Percentiles rank a stretch among this genome's conserved stretches.
phyloP scores from a whole-genome alignment of 2,329 filamentous ascomycete species.

The Westerdykella aurantiaca region DNA sequence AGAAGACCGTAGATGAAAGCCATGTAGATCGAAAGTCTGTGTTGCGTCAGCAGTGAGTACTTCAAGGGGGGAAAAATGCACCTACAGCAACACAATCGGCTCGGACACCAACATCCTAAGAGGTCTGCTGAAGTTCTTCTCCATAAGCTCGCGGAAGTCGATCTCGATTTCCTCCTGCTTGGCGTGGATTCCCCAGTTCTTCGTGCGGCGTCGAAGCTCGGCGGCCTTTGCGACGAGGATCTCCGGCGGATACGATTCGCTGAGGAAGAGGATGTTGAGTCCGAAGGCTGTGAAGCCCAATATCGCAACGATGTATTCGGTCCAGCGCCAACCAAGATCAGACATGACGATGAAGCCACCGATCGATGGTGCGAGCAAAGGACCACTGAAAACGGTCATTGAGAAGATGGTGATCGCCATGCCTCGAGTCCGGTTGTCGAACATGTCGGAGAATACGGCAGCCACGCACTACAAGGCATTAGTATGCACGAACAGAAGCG shows the following conservation, averaged over 20 bases:
- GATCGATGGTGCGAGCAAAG: constrained; percentile 50
- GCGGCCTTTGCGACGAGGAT: constrained; percentile 53
- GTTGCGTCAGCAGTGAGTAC: constrained; percentile 17
- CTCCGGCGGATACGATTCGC: constrained; percentile 54
- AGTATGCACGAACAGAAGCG: constrained; percentile 25
- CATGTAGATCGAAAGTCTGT: constrained; percentile 41
- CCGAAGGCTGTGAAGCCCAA: constrained; percentile 50
- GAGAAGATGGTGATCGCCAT: constrained; percentile 47
- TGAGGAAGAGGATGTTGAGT: constrained; percentile 50
- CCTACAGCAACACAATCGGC: constrained; percentile 43
- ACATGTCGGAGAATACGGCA: constrained; percentile 54
- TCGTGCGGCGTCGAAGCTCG: constrained; percentile 51
- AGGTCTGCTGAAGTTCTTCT: constrained; percentile 51
- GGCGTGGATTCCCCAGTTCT: constrained; percentile 59
- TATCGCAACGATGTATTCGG: constrained; percentile 50
- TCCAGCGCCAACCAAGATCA: constrained; percentile 52
- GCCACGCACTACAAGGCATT: constrained; percentile 38
- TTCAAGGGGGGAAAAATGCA: constrained; percentile 14
- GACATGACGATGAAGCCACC: constrained; percentile 51
- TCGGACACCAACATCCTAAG: constrained; percentile 45
- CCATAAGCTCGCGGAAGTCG: constrained; percentile 45
- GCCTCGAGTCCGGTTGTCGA: constrained; percentile 39
- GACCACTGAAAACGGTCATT: constrained; percentile 49
- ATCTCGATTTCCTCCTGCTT: constrained; percentile 51
- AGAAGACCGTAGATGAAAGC: constrained; percentile 58